Conservation (phyloP, 352 stramenopile species). For the Phytophthora fragariae region DNA sequence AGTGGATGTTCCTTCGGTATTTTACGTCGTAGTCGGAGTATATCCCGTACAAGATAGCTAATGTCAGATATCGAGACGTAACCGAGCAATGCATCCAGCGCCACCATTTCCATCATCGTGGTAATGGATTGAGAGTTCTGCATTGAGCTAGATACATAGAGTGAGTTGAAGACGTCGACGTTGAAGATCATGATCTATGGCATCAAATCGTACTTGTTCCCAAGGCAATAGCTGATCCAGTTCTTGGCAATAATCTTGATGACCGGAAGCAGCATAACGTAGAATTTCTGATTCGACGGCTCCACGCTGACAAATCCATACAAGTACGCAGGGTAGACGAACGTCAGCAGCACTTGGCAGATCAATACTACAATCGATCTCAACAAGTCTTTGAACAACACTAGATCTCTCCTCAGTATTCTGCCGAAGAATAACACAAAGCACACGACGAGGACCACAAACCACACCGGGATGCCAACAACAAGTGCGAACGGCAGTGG, state of each 20-base stretch:
- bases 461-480: conserved; percentile 34
- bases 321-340: conserved; percentile 55
- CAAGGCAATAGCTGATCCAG: conserved; percentile 32
- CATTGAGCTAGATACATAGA: conserved; percentile 53
- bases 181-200: conserved; percentile 58
- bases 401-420: conserved; percentile 22
- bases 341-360: conserved; percentile 39
- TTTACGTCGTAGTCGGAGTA: conserved; percentile 11
- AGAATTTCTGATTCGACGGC: conserved; percentile 27
- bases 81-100: conserved; percentile 37
- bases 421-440: conserved; percentile 30
- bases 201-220: conserved; percentile 33
- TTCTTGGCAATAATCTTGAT: conserved; percentile 59
- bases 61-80: conserved; percentile 39
- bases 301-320: conserved; percentile 37
- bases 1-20: conserved; percentile 10
- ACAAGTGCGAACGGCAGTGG: conserved; percentile 50
- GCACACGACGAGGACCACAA: conserved; percentile 22
- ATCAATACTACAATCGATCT: conserved; percentile 37
- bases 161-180: conserved; percentile 53
- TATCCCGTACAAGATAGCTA: background rate
- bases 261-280: conserved; percentile 43
- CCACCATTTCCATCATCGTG: conserved; percentile 37
- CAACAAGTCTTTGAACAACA: conserved; percentile 20
- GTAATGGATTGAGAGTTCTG: conserved; percentile 36